Percentiles rank a stretch among this genome's conserved stretches.
Conservation (phyloP, 768 basidiomycete species). For the Dentipellis sp. region DNA sequence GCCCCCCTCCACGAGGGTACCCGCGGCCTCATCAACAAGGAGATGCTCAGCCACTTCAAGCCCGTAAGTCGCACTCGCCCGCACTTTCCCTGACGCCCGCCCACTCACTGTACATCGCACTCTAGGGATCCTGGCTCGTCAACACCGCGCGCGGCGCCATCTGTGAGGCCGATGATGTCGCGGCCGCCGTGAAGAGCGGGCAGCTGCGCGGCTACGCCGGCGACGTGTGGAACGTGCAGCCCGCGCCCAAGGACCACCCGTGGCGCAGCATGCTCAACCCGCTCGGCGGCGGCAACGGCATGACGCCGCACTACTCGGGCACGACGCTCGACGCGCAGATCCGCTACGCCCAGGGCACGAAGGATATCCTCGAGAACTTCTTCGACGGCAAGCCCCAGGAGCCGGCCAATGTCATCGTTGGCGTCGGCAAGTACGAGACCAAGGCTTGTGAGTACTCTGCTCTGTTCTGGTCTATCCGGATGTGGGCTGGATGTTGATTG, state of each 20-base stretch:
- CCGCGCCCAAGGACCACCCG: constrained; percentile 33
- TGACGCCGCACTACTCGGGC: constrained; percentile 29
- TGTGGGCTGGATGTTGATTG: not conserved
- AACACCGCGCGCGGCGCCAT: constrained; percentile 41
- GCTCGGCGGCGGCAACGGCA: constrained; percentile 32
- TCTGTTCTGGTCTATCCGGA: too few relatives aligned
- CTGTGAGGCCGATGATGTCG: constrained; percentile 28
- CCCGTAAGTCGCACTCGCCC: constrained; percentile 14
- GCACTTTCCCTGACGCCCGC: not conserved
- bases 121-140: constrained; percentile 29
- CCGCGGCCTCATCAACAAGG: constrained; percentile 30
- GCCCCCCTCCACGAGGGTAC: constrained; percentile 48
- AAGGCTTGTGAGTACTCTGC: not conserved
- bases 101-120: not conserved
- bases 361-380: constrained; percentile 22
- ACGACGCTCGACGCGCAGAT: constrained; percentile 35
- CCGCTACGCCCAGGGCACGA: constrained; percentile 32
- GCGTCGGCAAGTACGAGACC: constrained; percentile 8
- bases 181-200: constrained; percentile 30
- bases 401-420: constrained; percentile 32
- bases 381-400: constrained; percentile 26
- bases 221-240: constrained; percentile 28
- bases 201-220: constrained; percentile 25
- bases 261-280: constrained; percentile 32
- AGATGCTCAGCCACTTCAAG: constrained; percentile 34